These are phyloP conservation scores for Hymenoscyphus scutula DNA, from an alignment of 2,329 filamentous ascomycete genomes.

Conservation along the genomic window DNA sequence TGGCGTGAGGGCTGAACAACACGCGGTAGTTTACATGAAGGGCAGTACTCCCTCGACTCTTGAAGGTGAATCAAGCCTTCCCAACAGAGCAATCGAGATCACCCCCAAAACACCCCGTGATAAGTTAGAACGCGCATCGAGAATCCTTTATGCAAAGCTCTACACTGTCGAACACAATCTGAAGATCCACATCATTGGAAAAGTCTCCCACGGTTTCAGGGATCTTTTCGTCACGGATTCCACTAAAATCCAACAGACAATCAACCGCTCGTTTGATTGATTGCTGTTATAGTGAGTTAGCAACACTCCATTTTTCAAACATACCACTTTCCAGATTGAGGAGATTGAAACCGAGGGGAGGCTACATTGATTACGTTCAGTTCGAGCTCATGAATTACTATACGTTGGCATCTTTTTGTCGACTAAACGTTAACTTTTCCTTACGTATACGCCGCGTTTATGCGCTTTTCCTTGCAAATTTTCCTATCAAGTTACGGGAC, in stretches of 20 bases:
- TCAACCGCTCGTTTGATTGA: too few species aligned
- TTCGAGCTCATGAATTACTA: neutral
- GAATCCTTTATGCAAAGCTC: slow-evolving; percentile 29
- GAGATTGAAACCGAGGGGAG: too few species aligned
- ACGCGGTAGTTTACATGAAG: neutral
- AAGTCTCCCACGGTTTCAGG: neutral
- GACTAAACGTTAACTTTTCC: neutral
- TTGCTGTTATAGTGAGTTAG: too few species aligned
- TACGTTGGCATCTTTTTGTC: neutral
- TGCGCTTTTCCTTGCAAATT: too few species aligned
- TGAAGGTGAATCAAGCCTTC: too few species aligned
- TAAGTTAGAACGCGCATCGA: slow-evolving; percentile 9
- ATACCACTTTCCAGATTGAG: too few species aligned
- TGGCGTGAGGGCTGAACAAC: neutral
- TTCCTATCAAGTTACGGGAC: too few species aligned
- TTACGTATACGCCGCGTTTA: too few species aligned
- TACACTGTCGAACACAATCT: slow-evolving; percentile 31
- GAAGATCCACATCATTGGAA: slow-evolving; percentile 27
- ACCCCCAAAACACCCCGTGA: neutral
- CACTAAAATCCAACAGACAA: neutral
- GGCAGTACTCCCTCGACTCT: too few species aligned
- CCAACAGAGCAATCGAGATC: neutral
- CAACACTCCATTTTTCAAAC: too few species aligned
- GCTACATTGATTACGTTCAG: too few species aligned
- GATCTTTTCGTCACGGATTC: too few species aligned